Conservation (phyloP, 1,139 yeast genomes). For the Suhomyces yuchorum region DNA sequence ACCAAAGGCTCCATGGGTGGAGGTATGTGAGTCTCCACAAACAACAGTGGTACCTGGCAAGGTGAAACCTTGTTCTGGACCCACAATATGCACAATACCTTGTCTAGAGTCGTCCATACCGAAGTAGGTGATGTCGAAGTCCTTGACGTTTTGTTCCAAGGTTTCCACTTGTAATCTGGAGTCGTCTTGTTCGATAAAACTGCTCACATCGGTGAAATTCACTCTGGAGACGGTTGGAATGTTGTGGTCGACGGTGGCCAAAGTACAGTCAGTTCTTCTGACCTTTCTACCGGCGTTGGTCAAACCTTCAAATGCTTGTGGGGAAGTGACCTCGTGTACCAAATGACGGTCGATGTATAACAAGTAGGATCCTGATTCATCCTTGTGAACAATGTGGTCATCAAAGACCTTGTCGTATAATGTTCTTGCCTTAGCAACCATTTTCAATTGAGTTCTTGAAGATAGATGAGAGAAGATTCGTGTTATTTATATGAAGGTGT, state of each 20-base stretch:
- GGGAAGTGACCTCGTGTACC: slow-evolving; percentile 97
- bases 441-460: slow-evolving; percentile 1
- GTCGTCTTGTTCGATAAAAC: slow-evolving; percentile 90
- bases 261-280: slow-evolving; percentile 90
- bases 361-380: slow-evolving; percentile 82
- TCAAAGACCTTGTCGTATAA: slow-evolving; percentile 94
- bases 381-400: slow-evolving; percentile 89
- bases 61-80: slow-evolving; percentile 98
- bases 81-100: slow-evolving; percentile 97
- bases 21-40: slow-evolving; percentile 98
- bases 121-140: slow-evolving; percentile 84
- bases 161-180: slow-evolving; percentile 91
- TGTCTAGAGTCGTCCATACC: slow-evolving; percentile 95
- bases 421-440: slow-evolving; percentile 49
- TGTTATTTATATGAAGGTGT: slow-evolving; percentile 7
- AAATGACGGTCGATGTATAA: slow-evolving; percentile 93
- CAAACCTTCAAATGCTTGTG: slow-evolving; percentile 97
- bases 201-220: slow-evolving; percentile 67
- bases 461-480: background rate
- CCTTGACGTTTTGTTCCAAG: slow-evolving; percentile 87
- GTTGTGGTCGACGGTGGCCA: slow-evolving; percentile 97
- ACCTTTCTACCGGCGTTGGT: slow-evolving; percentile 83
- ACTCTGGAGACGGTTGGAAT: slow-evolving; percentile 89
- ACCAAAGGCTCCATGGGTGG: slow-evolving; percentile 98
- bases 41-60: slow-evolving; percentile 98